Percentiles rank a stretch among this genome's conserved stretches.
Evolutionary conservation across 331 rosid species (phyloP).

Genomic region (Rosa hybrid): DNA sequence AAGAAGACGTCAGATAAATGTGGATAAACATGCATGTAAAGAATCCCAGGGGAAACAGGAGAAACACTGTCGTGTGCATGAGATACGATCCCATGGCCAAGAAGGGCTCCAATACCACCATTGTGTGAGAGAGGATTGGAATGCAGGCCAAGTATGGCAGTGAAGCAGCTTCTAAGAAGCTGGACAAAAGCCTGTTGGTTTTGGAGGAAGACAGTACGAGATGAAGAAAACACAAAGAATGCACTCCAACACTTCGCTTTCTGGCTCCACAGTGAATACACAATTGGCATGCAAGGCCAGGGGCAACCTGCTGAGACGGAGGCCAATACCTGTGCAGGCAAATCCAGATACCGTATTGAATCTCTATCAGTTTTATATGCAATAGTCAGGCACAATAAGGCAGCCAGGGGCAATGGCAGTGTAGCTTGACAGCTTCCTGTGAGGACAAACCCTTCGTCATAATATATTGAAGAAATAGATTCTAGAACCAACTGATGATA

Average conservation of each 20-base stretch:
- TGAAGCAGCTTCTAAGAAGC: conserved; percentile 73
- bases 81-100: conserved; percentile 62
- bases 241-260: conserved; percentile 72
- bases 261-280: conserved; percentile 78
- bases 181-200: conserved; percentile 50
- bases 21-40: conserved; percentile 55
- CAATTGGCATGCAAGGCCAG: conserved; percentile 79
- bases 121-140: conserved; percentile 46
- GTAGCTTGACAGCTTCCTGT: conserved; percentile 63
- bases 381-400: conserved; percentile 67
- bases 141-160: conserved; percentile 58
- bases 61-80: conserved; percentile 47
- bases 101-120: conserved; percentile 70
- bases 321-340: conserved; percentile 62
- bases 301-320: conserved; percentile 66
- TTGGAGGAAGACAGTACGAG: conserved; percentile 69
- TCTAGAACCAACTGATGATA: too few species aligned
- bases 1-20: conserved; percentile 46
- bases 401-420: conserved; percentile 77
- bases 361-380: conserved; percentile 61
- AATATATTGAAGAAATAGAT: conserved; percentile 8
- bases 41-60: conserved; percentile 72
- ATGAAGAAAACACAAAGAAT: conserved; percentile 63
- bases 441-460: conserved; percentile 25
- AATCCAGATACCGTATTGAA: conserved; percentile 52